Base-by-base conservation (phyloP, 2,329 filamentous ascomycete genomes). In the Fusarium buxicola region DNA sequence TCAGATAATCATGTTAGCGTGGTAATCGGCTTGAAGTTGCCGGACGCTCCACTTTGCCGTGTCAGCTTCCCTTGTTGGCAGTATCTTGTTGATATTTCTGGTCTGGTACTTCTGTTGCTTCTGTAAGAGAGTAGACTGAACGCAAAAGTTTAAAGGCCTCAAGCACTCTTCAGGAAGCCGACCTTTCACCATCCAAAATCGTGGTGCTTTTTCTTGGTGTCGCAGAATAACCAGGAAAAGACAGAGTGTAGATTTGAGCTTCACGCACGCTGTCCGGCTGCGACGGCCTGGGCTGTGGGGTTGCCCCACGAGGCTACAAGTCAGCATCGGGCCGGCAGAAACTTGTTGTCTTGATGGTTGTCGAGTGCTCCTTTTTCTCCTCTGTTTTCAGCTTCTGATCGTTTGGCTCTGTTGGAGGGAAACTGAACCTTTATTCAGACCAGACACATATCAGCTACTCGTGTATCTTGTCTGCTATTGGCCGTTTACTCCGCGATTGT, bases 1-100 rank as follows among this genome's bases (percentile, higher is more conserved):
- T 15, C 21, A 16, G 24, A 32, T 31, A 44, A 31, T 25, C 31
- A 47, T 45, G 39, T 38, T 61, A 57, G 57, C 57, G 58, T 57
- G 58, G 58, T 60, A 31, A 61, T 63, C 60, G 60, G 60, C 60
- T 65, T 27, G 1, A 2, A 45, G 49, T 46, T 63, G 60, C 60
- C 60, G 60, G 18, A 15, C 56, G 34, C 60, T 64, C 60, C 60
- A 64, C 60, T 50, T 45, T 56, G 60, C 60, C 56, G 56, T 60
- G 60, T 46, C 25, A 21, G 21, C 44, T 5, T 16, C 5, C 27
- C 5, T 8, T 11, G 12, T n/a, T 12, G 11, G 27, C 21, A 21
- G 21, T 9, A 24, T 38, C 6, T 39, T 13, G 18, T 39, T 21
- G 6, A 21, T 21, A 6, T 21, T 21, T 21, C 21, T 6, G 4